phyloP scores from a whole-genome alignment of 2,329 filamentous ascomycete genomes.

The Alternaria gaisen region DNA sequence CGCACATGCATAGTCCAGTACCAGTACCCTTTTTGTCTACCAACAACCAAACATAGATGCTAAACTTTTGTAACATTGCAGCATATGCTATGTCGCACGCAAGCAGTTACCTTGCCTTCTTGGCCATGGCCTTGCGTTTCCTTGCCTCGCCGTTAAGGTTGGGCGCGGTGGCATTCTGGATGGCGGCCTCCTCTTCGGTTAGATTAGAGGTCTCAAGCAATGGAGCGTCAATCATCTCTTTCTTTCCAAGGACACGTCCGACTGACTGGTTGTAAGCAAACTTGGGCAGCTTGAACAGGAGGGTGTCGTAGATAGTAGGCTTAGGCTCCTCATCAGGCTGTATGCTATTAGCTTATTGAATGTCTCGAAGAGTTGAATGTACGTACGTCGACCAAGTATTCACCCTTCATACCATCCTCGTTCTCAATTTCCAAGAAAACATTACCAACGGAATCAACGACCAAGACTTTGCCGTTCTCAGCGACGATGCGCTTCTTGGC shows the following conservation, averaged over 20 bases:
- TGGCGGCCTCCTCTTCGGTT: slow-evolving; percentile 49
- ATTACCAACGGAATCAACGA: slow-evolving; percentile 90
- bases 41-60: slow-evolving; percentile 6
- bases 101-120: slow-evolving; percentile 31
- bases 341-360: slow-evolving; percentile 26
- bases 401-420: slow-evolving; percentile 82
- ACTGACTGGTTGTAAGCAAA: slow-evolving; percentile 70
- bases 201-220: slow-evolving; percentile 49
- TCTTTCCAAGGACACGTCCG: slow-evolving; percentile 55
- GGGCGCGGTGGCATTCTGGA: slow-evolving; percentile 54
- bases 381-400: slow-evolving; percentile 85
- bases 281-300: slow-evolving; percentile 79
- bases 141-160: slow-evolving; percentile 58
- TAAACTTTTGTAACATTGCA: background rate
- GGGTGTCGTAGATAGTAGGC: slow-evolving; percentile 83
- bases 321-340: slow-evolving; percentile 80
- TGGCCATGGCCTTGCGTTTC: slow-evolving; percentile 50
- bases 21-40: slow-evolving; percentile 3
- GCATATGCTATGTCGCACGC: background rate
- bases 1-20: background rate
- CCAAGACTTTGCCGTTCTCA: slow-evolving; percentile 92
- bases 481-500: slow-evolving; percentile 87
- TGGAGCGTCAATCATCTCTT: slow-evolving; percentile 47
- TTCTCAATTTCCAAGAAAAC: slow-evolving; percentile 94
- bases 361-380: background rate